A percentile compares a stretch with the other conserved stretches of the same genome.
These are phyloP conservation scores for Lyophyllum decastes DNA, from an alignment of 768 basidiomycete species.

Conservation along the genomic window DNA sequence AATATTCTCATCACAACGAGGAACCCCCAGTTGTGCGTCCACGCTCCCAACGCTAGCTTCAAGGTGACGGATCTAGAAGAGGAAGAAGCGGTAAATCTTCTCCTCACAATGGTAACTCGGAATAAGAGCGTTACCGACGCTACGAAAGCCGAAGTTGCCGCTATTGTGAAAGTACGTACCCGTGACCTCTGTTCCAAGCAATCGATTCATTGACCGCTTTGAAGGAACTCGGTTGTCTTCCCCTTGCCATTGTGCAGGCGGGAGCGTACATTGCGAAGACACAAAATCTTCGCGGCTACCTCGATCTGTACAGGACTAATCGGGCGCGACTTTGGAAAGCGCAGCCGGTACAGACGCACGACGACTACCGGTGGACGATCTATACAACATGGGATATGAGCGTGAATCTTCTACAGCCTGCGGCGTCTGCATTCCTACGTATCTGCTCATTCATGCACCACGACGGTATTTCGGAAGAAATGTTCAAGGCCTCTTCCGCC, in stretches of 20 bases:
- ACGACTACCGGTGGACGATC: neutral
- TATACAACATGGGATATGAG: conserved; percentile 1
- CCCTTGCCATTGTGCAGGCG: conserved; percentile 5
- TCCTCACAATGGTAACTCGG: neutral
- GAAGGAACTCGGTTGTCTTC: neutral
- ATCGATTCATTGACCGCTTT: neutral
- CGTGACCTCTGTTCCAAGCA: neutral
- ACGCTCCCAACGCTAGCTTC: neutral
- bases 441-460: too few species aligned
- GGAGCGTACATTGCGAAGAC: neutral
- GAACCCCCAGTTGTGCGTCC: neutral
- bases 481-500: neutral
- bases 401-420: neutral
- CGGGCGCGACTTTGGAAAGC: too few species aligned
- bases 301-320: neutral
- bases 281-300: neutral
- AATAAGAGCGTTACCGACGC: neutral
- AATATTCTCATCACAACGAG: conserved; percentile 9
- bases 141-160: neutral
- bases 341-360: neutral
- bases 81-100: neutral
- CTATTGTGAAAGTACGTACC: neutral
- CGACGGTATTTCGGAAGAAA: neutral
- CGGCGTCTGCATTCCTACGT: neutral
- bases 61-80: neutral